These are phyloP conservation scores for Cladochytrium replicatum DNA, from an alignment of 192 early-diverging fungal species.

Conservation along the genomic window DNA sequence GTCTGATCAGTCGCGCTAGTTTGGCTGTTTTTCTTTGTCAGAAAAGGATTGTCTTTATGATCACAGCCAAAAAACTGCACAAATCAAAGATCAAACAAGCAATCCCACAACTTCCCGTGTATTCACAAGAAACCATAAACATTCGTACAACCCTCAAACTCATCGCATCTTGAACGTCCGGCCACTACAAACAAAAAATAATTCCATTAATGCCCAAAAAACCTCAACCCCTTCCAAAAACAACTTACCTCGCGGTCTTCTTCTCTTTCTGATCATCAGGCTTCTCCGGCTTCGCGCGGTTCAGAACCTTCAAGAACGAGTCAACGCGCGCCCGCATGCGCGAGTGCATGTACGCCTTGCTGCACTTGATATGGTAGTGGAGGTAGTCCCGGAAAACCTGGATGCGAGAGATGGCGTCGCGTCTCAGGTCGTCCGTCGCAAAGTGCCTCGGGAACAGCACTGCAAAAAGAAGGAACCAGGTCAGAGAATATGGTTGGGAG, in stretches of 20 bases:
- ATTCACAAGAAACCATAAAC: too few species aligned
- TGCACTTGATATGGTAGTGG: constrained; percentile 99
- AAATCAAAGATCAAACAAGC: too few species aligned
- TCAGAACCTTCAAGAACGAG: constrained; percentile 95
- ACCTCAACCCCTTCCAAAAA: too few species aligned
- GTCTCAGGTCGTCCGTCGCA: constrained; percentile 53
- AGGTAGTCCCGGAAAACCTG: constrained; percentile 97
- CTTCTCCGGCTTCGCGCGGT: constrained; percentile 93
- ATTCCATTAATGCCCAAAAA: too few species aligned
- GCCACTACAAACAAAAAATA: too few species aligned
- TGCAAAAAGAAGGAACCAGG: constrained; percentile 15
- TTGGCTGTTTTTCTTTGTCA: too few species aligned
- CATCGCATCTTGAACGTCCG: too few species aligned
- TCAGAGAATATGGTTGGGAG: constrained; percentile 3
- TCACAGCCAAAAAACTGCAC: too few species aligned
- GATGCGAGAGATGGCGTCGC: constrained; percentile 89
- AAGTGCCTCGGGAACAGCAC: constrained; percentile 94
- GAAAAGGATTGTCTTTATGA: too few species aligned
- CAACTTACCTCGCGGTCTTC: constrained; percentile 34
- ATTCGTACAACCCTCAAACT: too few species aligned
- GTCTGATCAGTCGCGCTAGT: too few species aligned
- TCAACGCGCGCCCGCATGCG: constrained; percentile 91
- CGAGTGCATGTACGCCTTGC: constrained; percentile 98
- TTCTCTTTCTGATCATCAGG: constrained; percentile 35
- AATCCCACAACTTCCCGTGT: too few species aligned